Percentiles rank a stretch among this genome's conserved stretches.
Conservation (phyloP, 805 yeast species). For the Cyberlindnera saturnus region DNA sequence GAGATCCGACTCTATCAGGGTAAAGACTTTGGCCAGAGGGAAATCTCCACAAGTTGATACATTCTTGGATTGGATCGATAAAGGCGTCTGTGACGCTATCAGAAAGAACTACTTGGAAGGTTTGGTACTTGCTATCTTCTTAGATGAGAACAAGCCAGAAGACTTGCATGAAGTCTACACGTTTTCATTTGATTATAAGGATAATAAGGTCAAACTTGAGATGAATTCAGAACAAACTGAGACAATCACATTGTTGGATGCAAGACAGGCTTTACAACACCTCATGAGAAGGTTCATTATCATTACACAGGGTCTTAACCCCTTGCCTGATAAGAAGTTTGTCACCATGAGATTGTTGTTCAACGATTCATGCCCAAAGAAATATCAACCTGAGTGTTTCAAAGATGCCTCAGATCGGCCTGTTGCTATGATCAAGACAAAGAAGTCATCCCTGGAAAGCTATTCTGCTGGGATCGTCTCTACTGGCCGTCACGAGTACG, state of each 20-base stretch:
- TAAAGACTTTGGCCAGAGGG: constrained; percentile 44
- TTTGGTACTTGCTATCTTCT: constrained; percentile 39
- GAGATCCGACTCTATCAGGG: constrained; percentile 33
- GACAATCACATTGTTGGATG: constrained; percentile 23
- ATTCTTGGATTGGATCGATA: constrained; percentile 49
- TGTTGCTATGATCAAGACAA: constrained; percentile 28
- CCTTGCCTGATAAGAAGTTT: constrained; percentile 41
- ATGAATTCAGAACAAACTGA: constrained; percentile 12
- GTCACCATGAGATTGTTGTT: constrained; percentile 44
- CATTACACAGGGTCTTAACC: constrained; percentile 47
- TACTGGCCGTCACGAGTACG: constrained; percentile 26
- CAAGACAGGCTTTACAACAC: constrained; percentile 41
- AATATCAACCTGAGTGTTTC: constrained; percentile 45
- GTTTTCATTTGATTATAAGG: constrained; percentile 40
- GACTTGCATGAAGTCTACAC: constrained; percentile 45
- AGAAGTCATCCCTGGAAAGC: constrained; percentile 3
- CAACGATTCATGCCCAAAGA: constrained; percentile 39
- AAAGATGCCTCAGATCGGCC: constrained; percentile 35
- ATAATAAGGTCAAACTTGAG: constrained; percentile 23
- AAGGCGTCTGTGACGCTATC: constrained; percentile 41
- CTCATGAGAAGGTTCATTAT: constrained; percentile 46
- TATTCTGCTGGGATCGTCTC: constrained; percentile 25
- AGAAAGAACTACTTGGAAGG: constrained; percentile 36
- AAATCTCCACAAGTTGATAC: constrained; percentile 40
- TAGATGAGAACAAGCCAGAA: constrained; percentile 36